Conservation (phyloP, 768 basidiomycete genomes). For the Naganishia vaughanmartiniae region DNA sequence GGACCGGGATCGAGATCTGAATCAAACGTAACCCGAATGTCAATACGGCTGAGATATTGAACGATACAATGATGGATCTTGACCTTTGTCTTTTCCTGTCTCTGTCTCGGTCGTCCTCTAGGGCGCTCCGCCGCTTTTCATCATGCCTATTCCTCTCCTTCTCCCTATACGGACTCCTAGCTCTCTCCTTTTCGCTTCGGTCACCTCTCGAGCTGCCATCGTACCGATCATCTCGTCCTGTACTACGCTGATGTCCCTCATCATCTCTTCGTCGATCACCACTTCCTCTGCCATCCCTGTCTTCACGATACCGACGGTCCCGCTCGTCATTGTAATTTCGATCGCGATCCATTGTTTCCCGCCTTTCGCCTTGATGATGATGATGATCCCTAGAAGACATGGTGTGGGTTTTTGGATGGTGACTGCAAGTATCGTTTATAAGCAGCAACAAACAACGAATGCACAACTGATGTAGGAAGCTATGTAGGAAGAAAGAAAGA, state of each 20-base stretch:
- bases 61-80: neutral
- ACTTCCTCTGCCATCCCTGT: neutral
- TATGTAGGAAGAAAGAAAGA: neutral
- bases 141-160: conserved; percentile 10
- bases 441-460: neutral
- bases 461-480: too few relatives aligned
- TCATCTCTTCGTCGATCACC: conserved; percentile 1
- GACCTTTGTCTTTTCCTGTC: conserved; percentile 17
- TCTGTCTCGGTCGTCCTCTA: neutral
- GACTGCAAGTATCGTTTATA: neutral
- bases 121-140: neutral
- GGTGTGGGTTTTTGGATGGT: neutral
- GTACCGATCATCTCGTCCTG: neutral
- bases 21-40: neutral
- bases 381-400: conserved; percentile 1
- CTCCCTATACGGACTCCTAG: conserved; percentile 18
- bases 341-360: neutral
- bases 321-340: neutral
- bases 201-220: conserved; percentile 10
- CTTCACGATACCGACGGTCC: neutral
- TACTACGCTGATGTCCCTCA: neutral
- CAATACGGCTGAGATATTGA: neutral
- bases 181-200: conserved; percentile 5
- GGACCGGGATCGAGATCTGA: conserved; percentile 27
- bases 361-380: conserved; percentile 4